Base-by-base conservation (phyloP, 768 basidiomycete species). In the Hortiboletus campestris region DNA sequence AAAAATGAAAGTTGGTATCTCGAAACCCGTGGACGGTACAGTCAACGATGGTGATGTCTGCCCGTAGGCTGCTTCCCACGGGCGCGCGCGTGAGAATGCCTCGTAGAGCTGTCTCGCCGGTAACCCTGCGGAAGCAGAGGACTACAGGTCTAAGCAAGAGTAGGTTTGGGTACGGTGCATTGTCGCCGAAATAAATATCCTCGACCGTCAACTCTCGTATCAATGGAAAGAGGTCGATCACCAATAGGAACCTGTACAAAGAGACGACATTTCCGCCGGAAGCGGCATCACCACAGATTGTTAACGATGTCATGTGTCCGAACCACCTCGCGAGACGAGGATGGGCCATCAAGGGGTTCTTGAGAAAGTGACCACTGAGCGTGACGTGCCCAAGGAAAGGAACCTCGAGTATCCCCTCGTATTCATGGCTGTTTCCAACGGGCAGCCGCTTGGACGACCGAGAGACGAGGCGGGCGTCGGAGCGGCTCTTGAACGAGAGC, bases 321-420 rank as follows among this genome's bases (percentile, higher is more conserved):
- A 59, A 59, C 57, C 57, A 60, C 6, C 41, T 11, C 6, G 31
- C 35, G 39, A 60, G 51, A 42, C 42, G 51, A 1, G 47, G 38
- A 31, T 60, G 51, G 16, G 25, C 43, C 42, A 59, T 53, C 12
- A 59, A 11, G 0, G 42, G 31, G 13, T 59, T 20, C 34, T 44
- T 59, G 45, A 59, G 29, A 42, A 59, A 48, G 34, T 59, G 57
- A 14, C 39, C 28, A 6, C 44, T 12, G 6, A 59, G 8, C 0
- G 41, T 54, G 16, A 53, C 50, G 7, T 36, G 3, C 7, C 53
- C 31, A 17, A 59, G 46, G 31, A 22, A 31, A 20, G 57, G 56
- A 14, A 41, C 49, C 6, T 32, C 19, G 40, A 58, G 57, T 42
- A 38, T 58, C 3, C 48, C 56, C 28, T 58, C 9, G 32, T 46